A percentile compares a stretch with the other conserved stretches of the same genome.
phyloP scores from a whole-genome alignment of 495 filamentous ascomycete species.

The Penicillium diatomitis region DNA sequence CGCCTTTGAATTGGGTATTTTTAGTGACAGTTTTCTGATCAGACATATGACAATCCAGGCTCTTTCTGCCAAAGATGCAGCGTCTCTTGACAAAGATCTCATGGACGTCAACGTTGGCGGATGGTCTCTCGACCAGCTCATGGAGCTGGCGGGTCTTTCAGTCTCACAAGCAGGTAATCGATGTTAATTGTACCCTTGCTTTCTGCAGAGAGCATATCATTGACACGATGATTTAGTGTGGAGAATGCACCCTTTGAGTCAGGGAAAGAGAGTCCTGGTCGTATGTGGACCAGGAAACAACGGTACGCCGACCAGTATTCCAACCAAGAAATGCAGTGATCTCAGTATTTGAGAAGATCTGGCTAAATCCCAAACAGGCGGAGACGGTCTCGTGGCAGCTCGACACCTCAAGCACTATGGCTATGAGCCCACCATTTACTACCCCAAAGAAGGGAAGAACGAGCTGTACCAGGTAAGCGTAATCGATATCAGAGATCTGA shows the following conservation, averaged over 20 bases:
- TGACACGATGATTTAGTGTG: conserved; percentile 9
- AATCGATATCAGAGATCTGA: neutral
- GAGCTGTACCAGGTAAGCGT: conserved; percentile 68
- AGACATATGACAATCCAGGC: conserved; percentile 42
- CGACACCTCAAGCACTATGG: conserved; percentile 92
- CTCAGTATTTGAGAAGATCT: neutral
- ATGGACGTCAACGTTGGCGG: conserved; percentile 70
- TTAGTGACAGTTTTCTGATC: neutral
- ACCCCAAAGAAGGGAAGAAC: conserved; percentile 83
- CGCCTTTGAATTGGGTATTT: neutral
- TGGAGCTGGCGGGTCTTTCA: conserved; percentile 90
- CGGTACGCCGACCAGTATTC: conserved; percentile 43
- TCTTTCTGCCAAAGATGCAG: conserved; percentile 76
- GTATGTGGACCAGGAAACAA: conserved; percentile 95
- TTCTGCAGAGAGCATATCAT: no score
- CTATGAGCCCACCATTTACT: conserved; percentile 84
- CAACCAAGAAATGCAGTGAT: neutral
- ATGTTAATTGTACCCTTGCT: neutral
- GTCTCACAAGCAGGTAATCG: conserved; percentile 78
- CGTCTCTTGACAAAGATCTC: conserved; percentile 82
- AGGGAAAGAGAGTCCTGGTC: conserved; percentile 69
- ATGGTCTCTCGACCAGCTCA: conserved; percentile 92
- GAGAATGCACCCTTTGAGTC: conserved; percentile 60
- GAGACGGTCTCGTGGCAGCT: conserved; percentile 91
- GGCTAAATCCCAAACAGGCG: conserved; percentile 44